Evolutionary conservation across 1,139 yeast genomes (phyloP).

Genomic region (Saccharomyces hybrid): DNA sequence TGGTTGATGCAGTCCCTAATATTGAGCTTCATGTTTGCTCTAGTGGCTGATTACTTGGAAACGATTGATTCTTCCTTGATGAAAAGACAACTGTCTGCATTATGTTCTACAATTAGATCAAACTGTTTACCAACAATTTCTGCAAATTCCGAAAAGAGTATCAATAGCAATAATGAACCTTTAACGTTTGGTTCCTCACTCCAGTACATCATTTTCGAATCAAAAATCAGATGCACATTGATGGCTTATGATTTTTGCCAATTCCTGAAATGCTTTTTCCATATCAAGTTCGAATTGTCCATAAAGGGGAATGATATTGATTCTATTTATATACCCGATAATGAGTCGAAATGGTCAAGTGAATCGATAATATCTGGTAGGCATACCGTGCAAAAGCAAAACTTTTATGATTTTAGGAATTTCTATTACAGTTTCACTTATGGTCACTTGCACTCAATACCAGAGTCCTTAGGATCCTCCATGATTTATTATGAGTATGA

Average conservation of each 20-base stretch:
- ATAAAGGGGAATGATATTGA: constrained; percentile 23
- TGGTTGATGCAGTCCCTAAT: constrained; percentile 73
- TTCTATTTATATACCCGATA: constrained; percentile 30
- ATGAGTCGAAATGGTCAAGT: constrained; percentile 30
- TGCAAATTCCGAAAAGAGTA: background rate
- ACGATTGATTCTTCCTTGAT: constrained; percentile 53
- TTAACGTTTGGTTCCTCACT: constrained; percentile 26
- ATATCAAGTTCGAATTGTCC: constrained; percentile 32
- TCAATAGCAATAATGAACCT: constrained; percentile 6
- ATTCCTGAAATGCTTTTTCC: constrained; percentile 39
- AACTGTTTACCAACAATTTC: constrained; percentile 17
- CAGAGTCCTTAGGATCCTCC: constrained; percentile 22
- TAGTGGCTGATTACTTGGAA: constrained; percentile 58
- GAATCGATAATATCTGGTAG: background rate
- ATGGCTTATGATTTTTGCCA: constrained; percentile 42
- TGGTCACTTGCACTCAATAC: constrained; percentile 24
- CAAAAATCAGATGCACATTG: constrained; percentile 43
- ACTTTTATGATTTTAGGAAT: constrained; percentile 18
- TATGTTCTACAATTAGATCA: constrained; percentile 59
- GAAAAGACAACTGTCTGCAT: constrained; percentile 65
- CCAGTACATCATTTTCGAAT: constrained; percentile 48
- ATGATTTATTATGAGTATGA: constrained; percentile 29
- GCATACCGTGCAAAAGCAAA: constrained; percentile 12
- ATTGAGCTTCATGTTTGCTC: constrained; percentile 62
- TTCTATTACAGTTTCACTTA: constrained; percentile 29